Conservation (phyloP, 1,139 yeast species). For the Yamadazyma triangularis region DNA sequence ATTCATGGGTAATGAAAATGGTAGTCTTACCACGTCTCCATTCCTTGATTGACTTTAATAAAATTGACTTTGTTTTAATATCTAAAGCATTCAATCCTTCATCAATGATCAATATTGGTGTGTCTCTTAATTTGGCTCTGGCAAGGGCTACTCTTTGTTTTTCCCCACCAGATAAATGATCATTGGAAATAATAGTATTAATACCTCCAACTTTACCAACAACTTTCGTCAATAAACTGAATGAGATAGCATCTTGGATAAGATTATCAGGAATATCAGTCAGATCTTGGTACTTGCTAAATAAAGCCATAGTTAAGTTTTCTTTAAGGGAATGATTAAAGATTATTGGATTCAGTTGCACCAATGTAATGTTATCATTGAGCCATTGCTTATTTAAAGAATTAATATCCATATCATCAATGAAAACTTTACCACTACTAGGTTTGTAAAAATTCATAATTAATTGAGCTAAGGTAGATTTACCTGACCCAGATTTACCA, state of each 20-base stretch:
- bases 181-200: conserved; percentile 46
- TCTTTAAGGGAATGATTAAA: conserved; percentile 61
- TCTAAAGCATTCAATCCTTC: conserved; percentile 87
- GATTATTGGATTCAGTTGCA: conserved; percentile 65
- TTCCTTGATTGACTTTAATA: conserved; percentile 45
- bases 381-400: conserved; percentile 50
- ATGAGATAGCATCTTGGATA: conserved; percentile 44
- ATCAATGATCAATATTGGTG: conserved; percentile 75
- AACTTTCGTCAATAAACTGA: conserved; percentile 48
- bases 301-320: conserved; percentile 53
- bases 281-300: conserved; percentile 16
- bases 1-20: conserved; percentile 75
- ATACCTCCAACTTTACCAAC: conserved; percentile 44
- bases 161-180: conserved; percentile 88
- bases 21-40: conserved; percentile 76
- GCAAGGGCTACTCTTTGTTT: conserved; percentile 79
- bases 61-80: conserved; percentile 32
- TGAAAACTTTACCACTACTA: conserved; percentile 56
- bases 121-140: conserved; percentile 67
- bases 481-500: conserved; percentile 91
- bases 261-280: conserved; percentile 18
- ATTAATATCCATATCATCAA: conserved; percentile 51
- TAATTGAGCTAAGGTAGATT: conserved; percentile 71
- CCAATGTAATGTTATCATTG: conserved; percentile 58
- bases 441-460: conserved; percentile 55